These are phyloP conservation scores for Aspergillus carbonarius DNA, from an alignment of 2,329 filamentous ascomycete species.

Conservation along the genomic window DNA sequence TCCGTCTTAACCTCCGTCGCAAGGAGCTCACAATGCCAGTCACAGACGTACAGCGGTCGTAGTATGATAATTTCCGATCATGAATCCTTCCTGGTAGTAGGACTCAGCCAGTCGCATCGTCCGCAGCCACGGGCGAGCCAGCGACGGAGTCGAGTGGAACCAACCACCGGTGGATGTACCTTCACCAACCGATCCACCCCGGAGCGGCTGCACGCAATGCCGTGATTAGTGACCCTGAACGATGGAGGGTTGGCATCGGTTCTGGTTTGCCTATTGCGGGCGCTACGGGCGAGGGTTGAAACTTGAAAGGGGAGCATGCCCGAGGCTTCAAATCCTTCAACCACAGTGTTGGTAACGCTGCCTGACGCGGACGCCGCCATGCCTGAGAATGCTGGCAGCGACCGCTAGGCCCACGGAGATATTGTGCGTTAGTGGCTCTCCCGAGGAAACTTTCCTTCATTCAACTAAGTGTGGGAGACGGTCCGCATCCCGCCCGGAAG, in stretches of 20 bases:
- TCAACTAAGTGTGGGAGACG: slow-evolving; percentile 20
- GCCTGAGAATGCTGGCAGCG: slow-evolving; percentile 14
- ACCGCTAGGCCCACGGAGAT: slow-evolving; percentile 5
- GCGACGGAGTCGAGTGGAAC: background rate
- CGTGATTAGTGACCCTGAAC: slow-evolving; percentile 1
- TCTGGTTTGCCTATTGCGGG: slow-evolving; percentile 13
- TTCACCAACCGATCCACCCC: slow-evolving; percentile 9
- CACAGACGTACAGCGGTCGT: background rate
- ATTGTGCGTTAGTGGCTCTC: slow-evolving; percentile 11
- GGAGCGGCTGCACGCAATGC: slow-evolving; percentile 22
- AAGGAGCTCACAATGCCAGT: background rate
- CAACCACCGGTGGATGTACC: background rate
- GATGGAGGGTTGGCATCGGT: slow-evolving; percentile 7
- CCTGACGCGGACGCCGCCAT: background rate
- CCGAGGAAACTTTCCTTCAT: slow-evolving; percentile 10
- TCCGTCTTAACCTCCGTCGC: background rate
- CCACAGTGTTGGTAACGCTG: slow-evolving; percentile 20
- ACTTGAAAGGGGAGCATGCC: slow-evolving; percentile 11
- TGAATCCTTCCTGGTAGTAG: background rate
- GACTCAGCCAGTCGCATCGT: background rate
- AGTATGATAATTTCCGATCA: background rate
- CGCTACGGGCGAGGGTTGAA: slow-evolving; percentile 14
- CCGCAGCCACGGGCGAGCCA: background rate
- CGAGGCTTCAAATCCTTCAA: slow-evolving; percentile 22
- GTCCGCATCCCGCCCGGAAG: slow-evolving; percentile 27